These are phyloP conservation scores for Boletus rex-veris DNA, from an alignment of 768 basidiomycete species.

Conservation along the genomic window DNA sequence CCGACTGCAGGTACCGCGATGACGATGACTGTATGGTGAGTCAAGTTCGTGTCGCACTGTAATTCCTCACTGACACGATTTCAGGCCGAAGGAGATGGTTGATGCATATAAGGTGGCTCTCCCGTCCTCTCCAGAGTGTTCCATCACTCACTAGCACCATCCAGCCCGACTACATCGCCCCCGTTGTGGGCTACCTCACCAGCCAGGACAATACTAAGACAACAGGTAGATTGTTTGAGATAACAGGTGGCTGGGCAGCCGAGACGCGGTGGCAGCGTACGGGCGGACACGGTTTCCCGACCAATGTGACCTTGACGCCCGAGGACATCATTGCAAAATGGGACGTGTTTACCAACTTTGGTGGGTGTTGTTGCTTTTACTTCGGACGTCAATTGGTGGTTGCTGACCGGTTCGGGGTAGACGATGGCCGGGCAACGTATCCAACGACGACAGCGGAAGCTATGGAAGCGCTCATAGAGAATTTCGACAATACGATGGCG, in stretches of 20 bases:
- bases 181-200: conserved; percentile 85
- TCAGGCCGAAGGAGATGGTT: conserved; percentile 78
- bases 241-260: conserved; percentile 88
- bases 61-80: background rate
- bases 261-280: conserved; percentile 92
- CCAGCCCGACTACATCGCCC: conserved; percentile 88
- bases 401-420: conserved; percentile 33
- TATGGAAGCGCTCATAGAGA: conserved; percentile 68
- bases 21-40: conserved; percentile 75
- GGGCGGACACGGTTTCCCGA: conserved; percentile 84
- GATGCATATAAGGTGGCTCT: conserved; percentile 76
- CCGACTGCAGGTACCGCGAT: conserved; percentile 89
- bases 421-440: conserved; percentile 79
- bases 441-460: conserved; percentile 74
- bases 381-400: too few relatives aligned
- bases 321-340: conserved; percentile 81
- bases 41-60: background rate
- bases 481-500: conserved; percentile 41
- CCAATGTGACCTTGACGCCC: conserved; percentile 67
- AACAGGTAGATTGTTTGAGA: conserved; percentile 78
- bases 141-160: background rate
- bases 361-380: conserved; percentile 39
- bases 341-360: conserved; percentile 80
- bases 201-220: conserved; percentile 76
- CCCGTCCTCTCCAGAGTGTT: background rate